Evolutionary conservation across 345 rosid genomes (phyloP).

Genomic region (Eutrema yunnanense): DNA sequence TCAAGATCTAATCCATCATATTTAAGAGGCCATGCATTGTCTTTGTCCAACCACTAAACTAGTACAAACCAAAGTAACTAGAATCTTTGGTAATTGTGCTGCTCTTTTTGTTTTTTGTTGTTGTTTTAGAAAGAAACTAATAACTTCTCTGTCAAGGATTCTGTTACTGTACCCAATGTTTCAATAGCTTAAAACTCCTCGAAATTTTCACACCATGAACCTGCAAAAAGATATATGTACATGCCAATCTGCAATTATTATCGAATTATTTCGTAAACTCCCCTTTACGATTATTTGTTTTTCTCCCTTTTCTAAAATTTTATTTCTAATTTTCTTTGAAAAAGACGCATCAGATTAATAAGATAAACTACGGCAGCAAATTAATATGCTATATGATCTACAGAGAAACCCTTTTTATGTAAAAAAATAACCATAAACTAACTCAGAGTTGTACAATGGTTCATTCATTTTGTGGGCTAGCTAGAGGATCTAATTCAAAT

Average conservation of each 20-base stretch:
- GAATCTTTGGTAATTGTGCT: conserved; percentile 37
- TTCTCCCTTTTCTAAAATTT: not conserved
- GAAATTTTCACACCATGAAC: conserved; percentile 24
- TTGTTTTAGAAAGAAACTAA: conserved; percentile 13
- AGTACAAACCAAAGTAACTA: conserved; percentile 26
- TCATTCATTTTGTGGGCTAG: not conserved
- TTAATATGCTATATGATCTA: not conserved
- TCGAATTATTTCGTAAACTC: conserved; percentile 25
- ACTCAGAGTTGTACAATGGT: not conserved
- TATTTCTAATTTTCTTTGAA: not conserved
- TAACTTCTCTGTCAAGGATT: conserved; percentile 36
- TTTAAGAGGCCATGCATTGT: conserved; percentile 23
- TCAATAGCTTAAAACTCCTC: conserved; percentile 11
- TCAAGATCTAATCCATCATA: conserved; percentile 7
- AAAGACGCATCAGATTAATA: not conserved
- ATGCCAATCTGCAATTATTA: conserved; percentile 24
- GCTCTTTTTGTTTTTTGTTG: conserved; percentile 20
- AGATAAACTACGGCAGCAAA: not conserved
- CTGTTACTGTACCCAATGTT: conserved; percentile 30
- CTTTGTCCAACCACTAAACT: conserved; percentile 26
- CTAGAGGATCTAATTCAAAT: not conserved
- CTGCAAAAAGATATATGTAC: conserved; percentile 18
- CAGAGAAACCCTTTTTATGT: not conserved
- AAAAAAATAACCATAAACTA: not conserved
- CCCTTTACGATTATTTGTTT: conserved; percentile 19